Conservation (phyloP, 202 grass and related monocot genomes). For the Schoenoplectus tabernaemontani region DNA sequence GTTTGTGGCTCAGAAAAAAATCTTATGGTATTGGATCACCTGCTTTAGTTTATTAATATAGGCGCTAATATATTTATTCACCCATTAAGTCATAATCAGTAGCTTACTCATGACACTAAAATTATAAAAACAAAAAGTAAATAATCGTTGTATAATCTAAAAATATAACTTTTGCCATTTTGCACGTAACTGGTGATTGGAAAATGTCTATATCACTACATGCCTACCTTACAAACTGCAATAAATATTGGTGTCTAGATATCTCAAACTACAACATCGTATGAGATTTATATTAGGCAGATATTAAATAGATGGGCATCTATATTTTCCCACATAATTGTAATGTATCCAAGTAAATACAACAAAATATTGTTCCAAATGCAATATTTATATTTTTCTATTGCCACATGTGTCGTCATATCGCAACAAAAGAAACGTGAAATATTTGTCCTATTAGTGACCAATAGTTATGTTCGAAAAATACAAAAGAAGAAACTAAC, state of each 20-base stretch:
- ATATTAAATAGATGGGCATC: background rate
- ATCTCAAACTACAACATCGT: background rate
- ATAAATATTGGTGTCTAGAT: background rate
- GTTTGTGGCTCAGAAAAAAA: too few relatives aligned
- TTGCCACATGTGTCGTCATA: background rate
- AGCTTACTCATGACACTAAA: too few relatives aligned
- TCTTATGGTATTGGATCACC: too few relatives aligned
- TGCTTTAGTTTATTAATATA: too few relatives aligned
- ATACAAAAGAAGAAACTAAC: background rate
- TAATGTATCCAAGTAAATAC: background rate
- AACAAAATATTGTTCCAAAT: background rate
- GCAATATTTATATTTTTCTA: background rate
- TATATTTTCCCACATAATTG: background rate
- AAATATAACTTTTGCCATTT: background rate
- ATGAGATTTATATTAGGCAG: background rate
- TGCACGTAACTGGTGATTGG: background rate
- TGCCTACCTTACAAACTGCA: conserved; percentile 1
- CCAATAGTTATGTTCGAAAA: background rate
- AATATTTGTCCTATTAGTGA: background rate
- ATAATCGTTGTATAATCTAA: background rate
- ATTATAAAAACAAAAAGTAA: background rate
- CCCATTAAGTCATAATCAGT: too few relatives aligned
- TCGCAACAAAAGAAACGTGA: background rate
- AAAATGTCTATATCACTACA: background rate
- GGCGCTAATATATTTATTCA: too few relatives aligned